A percentile compares a stretch with the other conserved stretches of the same genome.
phyloP scores from a whole-genome alignment of 1,284 basidiomycete genomes.

The Chondrostereum purpureum region DNA sequence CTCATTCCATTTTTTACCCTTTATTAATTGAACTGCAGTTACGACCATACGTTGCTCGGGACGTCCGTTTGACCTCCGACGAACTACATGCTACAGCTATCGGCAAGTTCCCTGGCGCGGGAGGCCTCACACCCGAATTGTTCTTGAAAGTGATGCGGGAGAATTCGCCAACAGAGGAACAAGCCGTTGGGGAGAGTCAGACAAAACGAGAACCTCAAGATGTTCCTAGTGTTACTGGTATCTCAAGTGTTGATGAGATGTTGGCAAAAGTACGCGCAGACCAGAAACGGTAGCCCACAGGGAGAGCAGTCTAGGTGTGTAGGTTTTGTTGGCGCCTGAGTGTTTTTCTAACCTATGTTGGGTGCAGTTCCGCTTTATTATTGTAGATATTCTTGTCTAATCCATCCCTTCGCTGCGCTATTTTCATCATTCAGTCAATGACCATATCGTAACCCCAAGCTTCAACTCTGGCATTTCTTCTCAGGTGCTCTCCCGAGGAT shows the following conservation, averaged over 20 bases:
- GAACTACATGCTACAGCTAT: constrained; percentile 26
- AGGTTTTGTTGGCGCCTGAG: background rate
- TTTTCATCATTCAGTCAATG: too few relatives aligned
- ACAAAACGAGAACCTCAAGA: background rate
- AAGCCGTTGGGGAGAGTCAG: background rate
- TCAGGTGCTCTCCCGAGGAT: too few relatives aligned
- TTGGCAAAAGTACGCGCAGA: background rate
- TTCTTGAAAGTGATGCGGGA: constrained; percentile 26
- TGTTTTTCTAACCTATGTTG: background rate
- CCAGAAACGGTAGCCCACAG: background rate
- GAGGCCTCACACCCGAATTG: constrained; percentile 33
- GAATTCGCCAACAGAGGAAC: background rate
- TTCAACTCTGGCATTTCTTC: too few relatives aligned
- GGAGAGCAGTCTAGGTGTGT: too few relatives aligned
- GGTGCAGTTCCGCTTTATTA: too few relatives aligned
- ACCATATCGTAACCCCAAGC: too few relatives aligned
- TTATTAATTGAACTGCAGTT: constrained; percentile 23
- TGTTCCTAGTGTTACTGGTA: background rate
- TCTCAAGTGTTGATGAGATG: background rate
- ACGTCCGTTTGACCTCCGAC: constrained; percentile 28
- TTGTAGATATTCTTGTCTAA: too few relatives aligned
- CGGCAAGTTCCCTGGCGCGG: constrained; percentile 24
- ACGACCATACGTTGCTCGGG: constrained; percentile 40
- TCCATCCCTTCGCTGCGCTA: too few relatives aligned
- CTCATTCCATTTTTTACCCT: background rate